These are phyloP conservation scores for Boletus holoroseus DNA, from an alignment of 1,284 basidiomycete species.

Conservation along the genomic window DNA sequence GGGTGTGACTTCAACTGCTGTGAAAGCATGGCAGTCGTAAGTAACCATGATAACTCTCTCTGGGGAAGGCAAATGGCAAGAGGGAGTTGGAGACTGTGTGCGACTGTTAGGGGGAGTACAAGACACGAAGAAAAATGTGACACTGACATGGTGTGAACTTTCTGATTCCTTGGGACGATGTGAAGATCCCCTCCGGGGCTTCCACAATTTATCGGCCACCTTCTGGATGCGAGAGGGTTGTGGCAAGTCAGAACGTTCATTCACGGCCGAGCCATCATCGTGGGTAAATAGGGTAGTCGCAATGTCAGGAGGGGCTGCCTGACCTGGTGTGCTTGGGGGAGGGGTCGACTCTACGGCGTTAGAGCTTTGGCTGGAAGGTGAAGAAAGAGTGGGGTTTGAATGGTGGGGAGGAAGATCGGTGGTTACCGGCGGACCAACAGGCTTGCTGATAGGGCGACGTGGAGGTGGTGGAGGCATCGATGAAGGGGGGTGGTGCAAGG, in stretches of 20 bases:
- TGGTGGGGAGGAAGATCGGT: conserved; percentile 38
- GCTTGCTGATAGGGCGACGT: conserved; percentile 21
- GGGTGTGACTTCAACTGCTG: conserved; percentile 72
- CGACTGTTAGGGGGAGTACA: conserved; percentile 7
- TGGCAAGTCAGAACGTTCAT: conserved; percentile 30
- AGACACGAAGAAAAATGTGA: not conserved
- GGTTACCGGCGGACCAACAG: conserved; percentile 34
- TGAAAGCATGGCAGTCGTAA: conserved; percentile 75
- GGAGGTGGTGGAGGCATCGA: conserved; percentile 27
- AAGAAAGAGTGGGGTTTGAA: conserved; percentile 50
- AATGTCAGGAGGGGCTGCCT: conserved; percentile 40
- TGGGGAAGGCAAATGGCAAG: conserved; percentile 16
- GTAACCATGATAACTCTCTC: conserved; percentile 72
- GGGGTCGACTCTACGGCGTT: conserved; percentile 56
- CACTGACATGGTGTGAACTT: conserved; percentile 26
- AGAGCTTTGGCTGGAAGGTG: conserved; percentile 61
- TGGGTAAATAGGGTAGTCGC: conserved; percentile 39
- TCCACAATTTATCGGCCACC: conserved; percentile 26
- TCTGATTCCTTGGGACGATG: conserved; percentile 31
- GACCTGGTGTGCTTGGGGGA: conserved; percentile 60
- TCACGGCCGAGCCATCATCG: conserved; percentile 30
- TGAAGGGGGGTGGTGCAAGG: conserved; percentile 21
- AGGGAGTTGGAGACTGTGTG: conserved; percentile 30
- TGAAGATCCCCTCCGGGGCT: conserved; percentile 27
- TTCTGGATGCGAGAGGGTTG: conserved; percentile 31